A percentile compares a stretch with the other conserved stretches of the same genome.
These are phyloP conservation scores for Ceratocystis cacaofunesta DNA, from an alignment of 2,329 filamentous ascomycete genomes.

Conservation along the genomic window DNA sequence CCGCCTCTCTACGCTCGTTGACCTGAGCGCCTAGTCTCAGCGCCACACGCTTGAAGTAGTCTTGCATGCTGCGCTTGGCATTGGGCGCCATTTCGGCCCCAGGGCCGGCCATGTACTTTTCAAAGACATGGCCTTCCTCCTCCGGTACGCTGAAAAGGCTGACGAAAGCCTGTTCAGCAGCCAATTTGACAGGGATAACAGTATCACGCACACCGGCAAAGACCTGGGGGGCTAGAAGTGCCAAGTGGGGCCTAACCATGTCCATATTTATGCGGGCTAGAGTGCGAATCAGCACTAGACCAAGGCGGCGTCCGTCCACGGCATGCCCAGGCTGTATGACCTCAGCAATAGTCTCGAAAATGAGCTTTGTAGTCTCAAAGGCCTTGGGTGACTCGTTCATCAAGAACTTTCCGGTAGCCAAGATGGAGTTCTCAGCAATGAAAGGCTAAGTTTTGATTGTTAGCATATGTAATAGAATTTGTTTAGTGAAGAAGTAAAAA, in stretches of 20 bases:
- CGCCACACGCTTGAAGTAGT: conserved; percentile 93
- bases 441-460: conserved; percentile 41
- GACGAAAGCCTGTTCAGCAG: conserved; percentile 87
- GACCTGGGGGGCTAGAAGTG: conserved; percentile 63
- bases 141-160: conserved; percentile 82
- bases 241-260: conserved; percentile 65
- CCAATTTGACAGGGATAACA: conserved; percentile 88
- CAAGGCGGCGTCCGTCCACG: conserved; percentile 69
- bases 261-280: conserved; percentile 66
- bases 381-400: conserved; percentile 51
- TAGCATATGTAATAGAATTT: conserved; percentile 14
- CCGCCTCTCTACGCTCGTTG: conserved; percentile 76
- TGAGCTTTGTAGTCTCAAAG: conserved; percentile 61
- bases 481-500: not conserved
- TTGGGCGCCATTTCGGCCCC: conserved; percentile 51
- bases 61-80: conserved; percentile 77
- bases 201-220: conserved; percentile 83
- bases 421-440: conserved; percentile 73
- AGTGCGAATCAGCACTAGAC: conserved; percentile 78
- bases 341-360: conserved; percentile 64
- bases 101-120: conserved; percentile 67
- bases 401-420: conserved; percentile 83
- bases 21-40: conserved; percentile 73
- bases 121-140: conserved; percentile 71
- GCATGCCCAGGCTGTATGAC: conserved; percentile 65